Conservation (phyloP, 257 asterid genomes). For the Solanum piurae region DNA sequence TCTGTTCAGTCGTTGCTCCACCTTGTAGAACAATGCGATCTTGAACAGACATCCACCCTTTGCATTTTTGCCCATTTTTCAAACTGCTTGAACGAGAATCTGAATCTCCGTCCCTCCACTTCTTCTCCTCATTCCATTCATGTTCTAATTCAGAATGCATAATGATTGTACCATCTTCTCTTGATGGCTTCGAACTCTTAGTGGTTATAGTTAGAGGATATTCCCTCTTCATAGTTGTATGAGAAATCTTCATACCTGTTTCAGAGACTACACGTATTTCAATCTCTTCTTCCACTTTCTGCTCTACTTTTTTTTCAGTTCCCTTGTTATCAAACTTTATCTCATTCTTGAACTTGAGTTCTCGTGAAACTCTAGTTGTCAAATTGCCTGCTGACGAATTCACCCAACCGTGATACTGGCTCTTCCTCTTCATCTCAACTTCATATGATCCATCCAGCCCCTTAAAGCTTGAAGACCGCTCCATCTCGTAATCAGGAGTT, state of each 20-base stretch:
- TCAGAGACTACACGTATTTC: constrained; percentile 16
- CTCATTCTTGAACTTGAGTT: constrained; percentile 40
- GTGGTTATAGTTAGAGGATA: constrained; percentile 41
- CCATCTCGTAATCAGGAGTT: constrained; percentile 17
- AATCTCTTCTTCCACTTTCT: constrained; percentile 30
- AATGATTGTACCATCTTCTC: constrained; percentile 16
- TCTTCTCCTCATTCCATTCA: constrained; percentile 31
- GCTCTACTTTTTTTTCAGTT: constrained; percentile 29
- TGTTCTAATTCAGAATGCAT: constrained; percentile 31
- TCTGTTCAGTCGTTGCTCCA: constrained; percentile 32
- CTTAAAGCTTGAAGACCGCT: constrained; percentile 17
- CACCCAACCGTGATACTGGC: constrained; percentile 63
- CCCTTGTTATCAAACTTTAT: constrained; percentile 36
- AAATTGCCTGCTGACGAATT: constrained; percentile 56
- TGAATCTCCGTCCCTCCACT: neutral
- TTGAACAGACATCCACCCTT: constrained; percentile 57
- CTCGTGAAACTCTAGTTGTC: constrained; percentile 18
- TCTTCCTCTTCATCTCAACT: constrained; percentile 34
- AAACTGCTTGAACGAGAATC: constrained; percentile 11
- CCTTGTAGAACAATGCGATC: constrained; percentile 52
- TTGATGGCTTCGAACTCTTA: constrained; percentile 19
- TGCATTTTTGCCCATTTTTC: constrained; percentile 27
- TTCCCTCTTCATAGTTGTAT: constrained; percentile 8
- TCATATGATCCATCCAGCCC: constrained; percentile 47
- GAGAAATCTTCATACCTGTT: constrained; percentile 5